phyloP scores from a whole-genome alignment of 805 yeast species.

The Metschnikowia drakensbergensis region DNA sequence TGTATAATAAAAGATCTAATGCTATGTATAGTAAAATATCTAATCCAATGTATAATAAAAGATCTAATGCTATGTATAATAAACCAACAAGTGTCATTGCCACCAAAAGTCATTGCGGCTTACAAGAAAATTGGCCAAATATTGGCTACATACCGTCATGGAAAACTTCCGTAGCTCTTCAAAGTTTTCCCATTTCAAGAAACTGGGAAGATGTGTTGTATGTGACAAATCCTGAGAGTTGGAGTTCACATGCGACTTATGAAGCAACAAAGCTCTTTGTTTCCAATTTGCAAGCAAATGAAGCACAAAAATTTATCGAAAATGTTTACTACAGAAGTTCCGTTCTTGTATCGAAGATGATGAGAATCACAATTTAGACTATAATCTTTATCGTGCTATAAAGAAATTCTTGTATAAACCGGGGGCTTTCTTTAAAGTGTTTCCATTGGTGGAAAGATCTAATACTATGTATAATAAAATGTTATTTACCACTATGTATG shows the following conservation, averaged over 20 bases:
- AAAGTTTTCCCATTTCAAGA: constrained; percentile 87
- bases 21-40: too few relatives aligned
- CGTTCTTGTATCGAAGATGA: constrained; percentile 66
- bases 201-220: constrained; percentile 95
- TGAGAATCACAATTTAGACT: constrained; percentile 77
- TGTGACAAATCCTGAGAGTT: constrained; percentile 85
- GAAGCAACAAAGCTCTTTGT: constrained; percentile 95
- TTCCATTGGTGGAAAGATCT: constrained; percentile 69
- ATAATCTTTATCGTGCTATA: constrained; percentile 86
- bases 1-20: constrained; percentile 7
- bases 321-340: constrained; percentile 63
- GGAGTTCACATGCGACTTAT: constrained; percentile 94
- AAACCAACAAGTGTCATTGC: constrained; percentile 77
- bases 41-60: too few relatives aligned
- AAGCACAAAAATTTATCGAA: constrained; percentile 81
- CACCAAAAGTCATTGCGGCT: constrained; percentile 95
- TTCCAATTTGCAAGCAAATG: constrained; percentile 80
- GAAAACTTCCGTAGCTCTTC: constrained; percentile 93
- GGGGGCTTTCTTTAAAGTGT: constrained; percentile 94
- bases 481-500: too few relatives aligned
- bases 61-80: too few relatives aligned
- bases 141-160: constrained; percentile 86
- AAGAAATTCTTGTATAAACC: constrained; percentile 95
- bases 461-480: too few relatives aligned
- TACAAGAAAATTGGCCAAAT: constrained; percentile 88